Base-by-base conservation (phyloP, 1,284 basidiomycete species). In the Trametes pubescens region DNA sequence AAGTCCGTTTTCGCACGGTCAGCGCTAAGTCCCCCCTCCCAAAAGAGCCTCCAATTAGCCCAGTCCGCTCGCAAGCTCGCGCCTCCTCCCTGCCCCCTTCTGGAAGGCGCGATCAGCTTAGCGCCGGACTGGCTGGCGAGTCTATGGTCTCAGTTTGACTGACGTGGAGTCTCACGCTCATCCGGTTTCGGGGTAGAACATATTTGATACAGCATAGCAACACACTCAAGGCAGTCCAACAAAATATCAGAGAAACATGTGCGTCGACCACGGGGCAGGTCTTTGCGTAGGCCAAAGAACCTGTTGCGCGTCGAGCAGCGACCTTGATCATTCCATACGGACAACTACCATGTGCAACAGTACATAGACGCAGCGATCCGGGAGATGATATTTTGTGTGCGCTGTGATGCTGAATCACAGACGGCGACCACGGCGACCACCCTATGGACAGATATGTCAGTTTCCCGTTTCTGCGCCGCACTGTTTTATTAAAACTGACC, bases 351-450 rank as follows among this genome's bases (percentile, higher is more conserved):
- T 62, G 59, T 62, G 59, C 67, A 60, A 51, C 18, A 76, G 78
- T 78, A 84, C 74, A 77, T 71, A 70, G 72, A 71, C 72, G 75
- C 66, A 66, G 64, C 67, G 10, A 58, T 69, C 67, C 70, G 62
- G 62, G 59, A 67, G 56, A 70, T 71, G 70, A 73, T 73, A 65
- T 67, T 70, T 65, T 67, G 64, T 54, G 56, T 58, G 64, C 59
- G 57, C 29, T 44, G 62, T 63, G 48, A 65, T 60, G 58, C 57
- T 46, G 51, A 68, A 82, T 88, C 82, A 92, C 73, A 99, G 90
- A 92, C 97, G 95, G 79, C 96, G 94, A 96, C 97, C 97, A 85
- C 97, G 96, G 75, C 97, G 95, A 97, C 97, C 97, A 91, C 97
- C 97, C 96, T 96, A 34, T 29, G 35, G 56, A 51, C 54, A 52